Evolutionary conservation across 352 stramenopile genomes (phyloP).

Genomic region (Phytopythium helicoides): DNA sequence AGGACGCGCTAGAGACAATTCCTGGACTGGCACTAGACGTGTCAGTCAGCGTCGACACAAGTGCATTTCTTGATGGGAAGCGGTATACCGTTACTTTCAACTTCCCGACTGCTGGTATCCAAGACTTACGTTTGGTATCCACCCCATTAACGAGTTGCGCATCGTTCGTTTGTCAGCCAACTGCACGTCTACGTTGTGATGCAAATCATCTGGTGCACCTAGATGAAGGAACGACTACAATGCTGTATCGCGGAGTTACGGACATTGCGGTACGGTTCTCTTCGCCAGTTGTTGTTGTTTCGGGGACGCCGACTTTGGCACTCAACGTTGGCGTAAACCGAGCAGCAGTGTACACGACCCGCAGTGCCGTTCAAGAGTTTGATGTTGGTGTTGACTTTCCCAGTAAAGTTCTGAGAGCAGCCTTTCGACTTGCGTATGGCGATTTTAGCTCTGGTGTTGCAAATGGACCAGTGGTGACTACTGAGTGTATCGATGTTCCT

Average conservation of each 20-base stretch:
- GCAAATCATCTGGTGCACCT: slow-evolving; percentile 25
- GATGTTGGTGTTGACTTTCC: slow-evolving; percentile 52
- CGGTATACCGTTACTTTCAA: slow-evolving; percentile 51
- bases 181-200: slow-evolving; percentile 28
- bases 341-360: slow-evolving; percentile 36
- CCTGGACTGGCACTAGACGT: slow-evolving; percentile 33
- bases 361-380: slow-evolving; percentile 50
- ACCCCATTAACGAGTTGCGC: slow-evolving; percentile 17
- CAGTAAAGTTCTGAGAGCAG: slow-evolving; percentile 37
- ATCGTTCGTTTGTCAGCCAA: slow-evolving; percentile 27
- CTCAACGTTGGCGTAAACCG: slow-evolving; percentile 37
- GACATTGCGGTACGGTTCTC: slow-evolving; percentile 53
- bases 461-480: slow-evolving; percentile 26
- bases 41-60: slow-evolving; percentile 28
- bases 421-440: slow-evolving; percentile 58
- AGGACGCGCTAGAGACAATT: slow-evolving; percentile 45
- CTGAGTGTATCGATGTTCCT: slow-evolving; percentile 50
- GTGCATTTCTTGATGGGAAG: slow-evolving; percentile 44
- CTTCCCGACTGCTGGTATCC: slow-evolving; percentile 47
- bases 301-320: slow-evolving; percentile 27
- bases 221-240: slow-evolving; percentile 44
- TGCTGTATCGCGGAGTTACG: slow-evolving; percentile 38
- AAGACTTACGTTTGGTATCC: slow-evolving; percentile 19
- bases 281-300: slow-evolving; percentile 35
- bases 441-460: slow-evolving; percentile 35